phyloP scores from a whole-genome alignment of 2,329 filamentous ascomycete genomes.

The Penicillium decumbens region DNA sequence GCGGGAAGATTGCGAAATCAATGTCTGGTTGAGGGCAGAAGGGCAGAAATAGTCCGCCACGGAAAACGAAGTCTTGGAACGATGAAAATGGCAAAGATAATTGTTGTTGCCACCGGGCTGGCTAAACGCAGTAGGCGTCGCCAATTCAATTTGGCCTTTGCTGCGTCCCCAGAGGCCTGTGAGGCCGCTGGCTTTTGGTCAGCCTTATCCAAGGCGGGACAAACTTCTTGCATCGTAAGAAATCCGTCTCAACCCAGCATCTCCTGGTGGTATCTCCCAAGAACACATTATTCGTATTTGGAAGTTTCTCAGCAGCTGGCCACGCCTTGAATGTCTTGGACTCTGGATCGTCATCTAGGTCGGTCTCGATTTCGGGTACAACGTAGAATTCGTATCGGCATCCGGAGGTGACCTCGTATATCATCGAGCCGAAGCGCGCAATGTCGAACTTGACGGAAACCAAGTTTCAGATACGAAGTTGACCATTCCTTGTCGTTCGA shows the following conservation, averaged over 20 bases:
- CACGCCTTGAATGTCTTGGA: not conserved
- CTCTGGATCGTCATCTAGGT: not conserved
- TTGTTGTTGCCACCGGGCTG: not conserved
- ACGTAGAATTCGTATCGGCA: slow-evolving; percentile 4
- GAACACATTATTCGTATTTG: not conserved
- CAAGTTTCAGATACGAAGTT: slow-evolving; percentile 11
- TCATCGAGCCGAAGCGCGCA: slow-evolving; percentile 14
- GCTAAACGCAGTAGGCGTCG: not conserved
- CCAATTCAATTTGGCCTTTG: not conserved
- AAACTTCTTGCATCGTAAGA: not conserved
- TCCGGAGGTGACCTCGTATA: slow-evolving; percentile 13
- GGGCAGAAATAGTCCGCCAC: too few species aligned
- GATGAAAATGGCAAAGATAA: too few species aligned
- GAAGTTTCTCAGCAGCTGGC: not conserved
- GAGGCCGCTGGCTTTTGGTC: not conserved
- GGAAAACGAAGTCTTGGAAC: too few species aligned
- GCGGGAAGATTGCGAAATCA: too few species aligned
- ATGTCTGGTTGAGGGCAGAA: too few species aligned
- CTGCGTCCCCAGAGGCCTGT: not conserved
- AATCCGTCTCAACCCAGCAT: not conserved
- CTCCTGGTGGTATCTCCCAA: not conserved
- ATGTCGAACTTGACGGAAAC: slow-evolving; percentile 15
- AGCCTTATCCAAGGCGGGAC: not conserved
- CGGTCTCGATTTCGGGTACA: not conserved
- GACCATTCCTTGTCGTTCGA: not conserved